phyloP scores from a whole-genome alignment of 164 flowering plant genomes.

The Tetrastigma voinierianum region DNA sequence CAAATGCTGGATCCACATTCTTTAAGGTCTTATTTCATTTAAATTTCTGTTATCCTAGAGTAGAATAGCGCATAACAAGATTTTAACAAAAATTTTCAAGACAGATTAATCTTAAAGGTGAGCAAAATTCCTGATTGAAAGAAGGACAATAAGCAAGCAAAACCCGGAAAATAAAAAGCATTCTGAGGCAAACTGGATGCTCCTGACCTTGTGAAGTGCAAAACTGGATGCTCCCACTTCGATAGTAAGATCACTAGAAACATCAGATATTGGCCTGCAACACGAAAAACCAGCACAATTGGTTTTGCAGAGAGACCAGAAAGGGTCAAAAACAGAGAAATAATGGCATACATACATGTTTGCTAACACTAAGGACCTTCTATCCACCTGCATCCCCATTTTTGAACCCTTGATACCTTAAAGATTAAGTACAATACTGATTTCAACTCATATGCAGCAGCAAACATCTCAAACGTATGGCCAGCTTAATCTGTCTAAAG shows the following conservation, averaged over 20 bases:
- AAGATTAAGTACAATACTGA: background rate
- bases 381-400: constrained; percentile 10
- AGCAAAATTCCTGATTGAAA: too few relatives aligned
- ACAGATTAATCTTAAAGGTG: background rate
- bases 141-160: too few relatives aligned
- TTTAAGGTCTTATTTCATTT: background rate
- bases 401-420: constrained; percentile 11
- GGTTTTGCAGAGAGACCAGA: constrained; percentile 7
- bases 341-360: constrained; percentile 23
- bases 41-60: background rate
- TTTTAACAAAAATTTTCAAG: background rate
- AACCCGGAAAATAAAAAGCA: too few relatives aligned
- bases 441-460: background rate
- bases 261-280: constrained; percentile 98
- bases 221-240: constrained; percentile 68
- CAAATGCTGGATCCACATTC: background rate
- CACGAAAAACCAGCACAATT: background rate
- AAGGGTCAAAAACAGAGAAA: background rate
- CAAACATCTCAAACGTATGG: constrained; percentile 1
- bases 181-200: too few relatives aligned
- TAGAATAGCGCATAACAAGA: background rate
- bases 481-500: constrained; percentile 11
- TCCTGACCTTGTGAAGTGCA: constrained; percentile 86
- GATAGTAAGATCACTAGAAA: constrained; percentile 86
- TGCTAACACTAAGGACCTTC: constrained; percentile 9